Base-by-base conservation (phyloP, 1,284 basidiomycete genomes). In the Sutorius eximius region DNA sequence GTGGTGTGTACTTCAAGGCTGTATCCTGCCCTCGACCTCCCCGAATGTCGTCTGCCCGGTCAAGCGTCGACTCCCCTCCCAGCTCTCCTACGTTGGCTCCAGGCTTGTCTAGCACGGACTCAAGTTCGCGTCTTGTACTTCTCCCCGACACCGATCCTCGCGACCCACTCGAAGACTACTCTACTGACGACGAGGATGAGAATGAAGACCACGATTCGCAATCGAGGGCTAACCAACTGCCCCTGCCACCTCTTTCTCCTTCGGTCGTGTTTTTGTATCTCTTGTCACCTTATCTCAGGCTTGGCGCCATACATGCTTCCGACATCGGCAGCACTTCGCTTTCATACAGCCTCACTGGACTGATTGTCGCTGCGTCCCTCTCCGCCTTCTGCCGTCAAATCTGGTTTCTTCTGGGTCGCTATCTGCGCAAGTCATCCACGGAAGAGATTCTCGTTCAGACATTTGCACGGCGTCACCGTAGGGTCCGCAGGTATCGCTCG, bases 331-430 rank as follows among this genome's bases (percentile, higher is more conserved):
- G 71, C 38, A 64, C 79, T n/a, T 75, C 81, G 1, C 68, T 85
- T 27, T 75, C 76, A 60, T 73, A 77, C 16, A 77, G 77, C 2
- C 70, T 89, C 29, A 72, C 80, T n/a, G 72, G 75, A 1, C 69
- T 89, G 6, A 49, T 82, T 30, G 60, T 79, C 27, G 84, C 83
- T 56, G 83, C 84, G 13, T 63, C 76, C 30, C 71, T 86, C 11
- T 80, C 87, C 5, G 77, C 77, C 15, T 82, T 86, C 57, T 77
- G 82, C 36, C 75, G 85, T 42, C 86, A 88, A 61, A 73, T 90
- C 47, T 87, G 85, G 82, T 88, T 86, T 70, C 81, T 89, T 76
- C 78, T 90, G 13, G 81, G 83, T 44, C 78, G 84, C 37, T 87
- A 90, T 66, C 73, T 86, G 45, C 79, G 81, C 59, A 79, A 82